Conservation (phyloP, 495 filamentous ascomycete species). For the Xylaria flabelliformis region DNA sequence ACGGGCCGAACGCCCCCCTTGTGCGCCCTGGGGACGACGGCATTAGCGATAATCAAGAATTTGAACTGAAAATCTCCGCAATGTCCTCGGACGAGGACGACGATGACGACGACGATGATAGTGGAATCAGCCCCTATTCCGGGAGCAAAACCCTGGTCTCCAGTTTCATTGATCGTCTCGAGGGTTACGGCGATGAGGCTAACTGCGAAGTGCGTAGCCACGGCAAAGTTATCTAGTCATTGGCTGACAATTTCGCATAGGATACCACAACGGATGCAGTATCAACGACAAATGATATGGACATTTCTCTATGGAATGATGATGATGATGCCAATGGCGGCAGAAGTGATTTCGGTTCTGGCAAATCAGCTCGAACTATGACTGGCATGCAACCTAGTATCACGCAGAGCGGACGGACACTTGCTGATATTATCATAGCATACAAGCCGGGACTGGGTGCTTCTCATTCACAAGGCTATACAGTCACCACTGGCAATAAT, state of each 20-base stretch:
- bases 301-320: background rate
- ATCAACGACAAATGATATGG: background rate
- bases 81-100: background rate
- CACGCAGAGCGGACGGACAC: background rate
- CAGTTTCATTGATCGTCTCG: background rate
- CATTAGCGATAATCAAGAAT: background rate
- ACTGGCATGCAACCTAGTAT: background rate
- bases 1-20: conserved; percentile 21
- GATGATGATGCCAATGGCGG: background rate
- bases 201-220: background rate
- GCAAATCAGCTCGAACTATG: background rate
- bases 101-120: background rate
- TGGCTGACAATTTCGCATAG: conserved; percentile 18
- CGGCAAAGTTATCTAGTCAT: background rate
- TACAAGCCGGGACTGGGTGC: background rate
- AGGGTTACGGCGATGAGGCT: conserved; percentile 12
- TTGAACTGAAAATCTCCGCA: background rate
- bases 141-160: background rate
- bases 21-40: background rate
- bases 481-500: background rate
- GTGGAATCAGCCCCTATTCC: background rate
- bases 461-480: background rate
- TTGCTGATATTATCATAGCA: background rate
- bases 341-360: background rate
- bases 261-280: background rate